Evolutionary conservation across 805 yeast genomes (phyloP), one percentile per base, ranked within the genome.

Genomic region (Metschnikowia baotianmanensis): DNA sequence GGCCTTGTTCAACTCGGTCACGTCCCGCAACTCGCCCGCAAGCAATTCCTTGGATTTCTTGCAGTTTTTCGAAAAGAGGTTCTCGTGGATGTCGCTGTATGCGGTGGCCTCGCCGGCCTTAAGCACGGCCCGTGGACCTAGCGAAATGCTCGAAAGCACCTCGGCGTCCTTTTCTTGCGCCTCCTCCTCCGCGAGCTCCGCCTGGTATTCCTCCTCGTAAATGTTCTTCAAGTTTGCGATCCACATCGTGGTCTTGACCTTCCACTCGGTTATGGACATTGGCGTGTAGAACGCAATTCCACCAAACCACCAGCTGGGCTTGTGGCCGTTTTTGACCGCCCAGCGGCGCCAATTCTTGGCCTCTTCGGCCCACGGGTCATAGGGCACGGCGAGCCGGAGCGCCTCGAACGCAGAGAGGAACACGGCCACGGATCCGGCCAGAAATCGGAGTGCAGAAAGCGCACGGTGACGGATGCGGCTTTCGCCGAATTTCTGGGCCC

Each of bases 331-430:
- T 33, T 67, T 62, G 21, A 62, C 63, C 1, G 82, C 83, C 42
- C 70, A 57, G 15, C 61, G 62, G 27, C 87, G 72, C 24, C 78
- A 82, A 13, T 56, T 52, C 33, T 59, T 68, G 3, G 88, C 86
- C 53, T 83, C 88, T 23, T 79, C 86, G 19, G 61, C 69, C 90
- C 90, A 83, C 8, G 90, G 90, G 54, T 83, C 90, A 35, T 59
- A 57, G 1, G 72, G 66, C 10, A 63, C 46, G 7, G 69, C 52
- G 28, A 81, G 50, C 39, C 90, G 65, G 12, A 77, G 65, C 6
- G 71, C 49, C 52, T 83, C 91, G 25, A 82, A 55, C 3, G 80
- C 74, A 2, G 84, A 67, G 39, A 75, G 73, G 46, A 76, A 72
- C n/a, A 80, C 53, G 12, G 78, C 49, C 15, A 67, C 62, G 0